Base-by-base conservation (phyloP, 108 stramenopile species). In the Skeletonema tropicum region DNA sequence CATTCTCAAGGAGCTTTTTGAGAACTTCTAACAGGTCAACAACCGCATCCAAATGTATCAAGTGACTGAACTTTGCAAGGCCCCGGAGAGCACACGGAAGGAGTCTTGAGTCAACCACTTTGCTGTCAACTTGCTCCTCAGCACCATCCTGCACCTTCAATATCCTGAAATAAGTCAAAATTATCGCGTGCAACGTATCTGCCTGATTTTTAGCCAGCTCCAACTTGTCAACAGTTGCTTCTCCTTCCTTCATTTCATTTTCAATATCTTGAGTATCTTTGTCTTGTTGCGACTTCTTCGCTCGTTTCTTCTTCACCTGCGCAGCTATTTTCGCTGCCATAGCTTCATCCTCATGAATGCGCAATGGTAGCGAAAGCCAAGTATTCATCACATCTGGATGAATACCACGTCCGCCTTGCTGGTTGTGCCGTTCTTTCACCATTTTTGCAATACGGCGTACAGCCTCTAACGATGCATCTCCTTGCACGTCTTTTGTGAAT, bases 51-150 rank as follows among this genome's bases (percentile, higher is more conserved):
- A 79, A 41, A 36, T 79, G 71, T 60, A 97, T 95, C 5, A 97
- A 77, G 74, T 97, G 96, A 11, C 91, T 90, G 76, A 92, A 90
- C 62, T 91, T 92, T 33, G 94, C 92, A 42, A 97, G 83, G 8
- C 96, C 96, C 25, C 90, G 86, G 55, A 97, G 66, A 14, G 90
- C 89, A 19, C 78, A 69, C 9, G 92, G 91, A n/a, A 97, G 73
- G 9, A 97, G 72, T 42, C 68, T 73, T 8, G 70, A 62, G 23
- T 64, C 73, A 41, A 66, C 21, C 25, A 61, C 62, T 39, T 32
- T 38, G 23, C 59, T 69, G 5, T 21, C 64, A 23, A 52, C 57
- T 12, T 76, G 75, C 39, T 74, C 60, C 15, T 45, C 59, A 23
- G 73, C 75, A 10, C 23, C 25, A 33, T 85, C 76, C 6, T 74